Evolutionary conservation across 1,284 basidiomycete species (phyloP), one percentile per base, ranked within the genome.

Genomic region (Leccinum angustisporum): DNA sequence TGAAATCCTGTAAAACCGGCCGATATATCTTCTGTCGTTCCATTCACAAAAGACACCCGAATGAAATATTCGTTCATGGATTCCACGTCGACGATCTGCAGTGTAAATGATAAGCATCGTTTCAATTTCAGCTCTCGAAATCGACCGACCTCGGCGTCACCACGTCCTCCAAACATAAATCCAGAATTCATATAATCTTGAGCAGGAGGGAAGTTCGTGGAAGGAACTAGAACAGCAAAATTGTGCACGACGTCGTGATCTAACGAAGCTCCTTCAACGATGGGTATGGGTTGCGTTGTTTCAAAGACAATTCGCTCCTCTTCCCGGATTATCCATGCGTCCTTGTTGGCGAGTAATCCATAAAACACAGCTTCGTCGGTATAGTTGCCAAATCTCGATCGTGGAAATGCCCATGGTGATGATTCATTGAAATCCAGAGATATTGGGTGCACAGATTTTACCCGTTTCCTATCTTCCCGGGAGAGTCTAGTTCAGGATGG

Each of bases 281-380:
- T 5, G n/a, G n/a, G 25, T 33, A 57, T 62, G 31, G 9, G 21
- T 54, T 54, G 61, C 5, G 43, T 61, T 6, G 66, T 60, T 48
- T 67, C 66, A 13, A 67, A 67, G 6, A 59, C 65, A 13, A 62
- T 8, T 14, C 67, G 54, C 43, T 69, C 66, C 56, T 67, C 66
- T 21, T 67, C 65, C 18, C 55, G 65, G 2, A 68, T 31, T 3
- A 52, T 5, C 66, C 66, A 67, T 14, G 57, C 5, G 1, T 54
- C 57, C 50, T 56, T 61, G 25, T 65, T 43, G 6, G 46, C 13
- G 10, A 61, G 10, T 4, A 46, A 46, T 13, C 38, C 30, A 13
- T 56, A n/a, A 46, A 60, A 54, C 0, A 1, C 16, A 6, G 53
- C 4, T 1, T 55, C 31, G 1, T 55, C 48, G 18, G 33, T 9